Evolutionary conservation across 1,284 basidiomycete species (phyloP).

Genomic region (Somion occarium): DNA sequence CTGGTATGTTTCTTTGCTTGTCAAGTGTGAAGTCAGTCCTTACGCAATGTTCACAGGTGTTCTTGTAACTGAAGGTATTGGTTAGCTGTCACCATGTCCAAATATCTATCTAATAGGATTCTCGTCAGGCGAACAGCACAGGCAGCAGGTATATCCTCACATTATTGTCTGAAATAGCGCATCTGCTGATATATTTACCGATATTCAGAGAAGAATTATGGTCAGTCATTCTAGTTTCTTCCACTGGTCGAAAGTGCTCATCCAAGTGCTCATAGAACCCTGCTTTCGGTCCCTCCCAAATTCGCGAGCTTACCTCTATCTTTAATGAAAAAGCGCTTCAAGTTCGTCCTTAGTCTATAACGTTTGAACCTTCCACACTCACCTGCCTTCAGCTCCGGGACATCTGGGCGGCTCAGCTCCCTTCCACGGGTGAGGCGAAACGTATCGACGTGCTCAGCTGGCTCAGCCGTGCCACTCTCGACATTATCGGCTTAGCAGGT

Average conservation of each 20-base stretch:
- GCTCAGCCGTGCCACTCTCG: conserved; percentile 41
- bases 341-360: conserved; percentile 24
- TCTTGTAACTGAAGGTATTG: conserved; percentile 8
- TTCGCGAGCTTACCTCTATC: conserved; percentile 49
- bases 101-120: too few species aligned
- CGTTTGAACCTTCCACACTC: not conserved
- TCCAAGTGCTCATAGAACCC: conserved; percentile 48
- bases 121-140: conserved; percentile 8
- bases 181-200: not conserved
- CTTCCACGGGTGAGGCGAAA: conserved; percentile 5
- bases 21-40: not conserved
- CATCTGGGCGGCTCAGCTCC: conserved; percentile 17
- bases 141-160: conserved; percentile 6
- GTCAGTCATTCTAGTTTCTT: too few species aligned
- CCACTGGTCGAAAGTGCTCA: too few species aligned
- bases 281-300: conserved; percentile 50
- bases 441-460: conserved; percentile 37
- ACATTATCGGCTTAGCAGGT: conserved; percentile 47
- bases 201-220: conserved; percentile 4
- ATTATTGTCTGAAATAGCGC: not conserved
- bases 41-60: not conserved
- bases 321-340: conserved; percentile 49
- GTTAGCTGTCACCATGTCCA: not conserved
- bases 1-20: conserved; percentile 20
- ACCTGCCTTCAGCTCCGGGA: conserved; percentile 23